Base-by-base conservation (phyloP, 1,139 yeast species). In the Zygoascus sp. region DNA sequence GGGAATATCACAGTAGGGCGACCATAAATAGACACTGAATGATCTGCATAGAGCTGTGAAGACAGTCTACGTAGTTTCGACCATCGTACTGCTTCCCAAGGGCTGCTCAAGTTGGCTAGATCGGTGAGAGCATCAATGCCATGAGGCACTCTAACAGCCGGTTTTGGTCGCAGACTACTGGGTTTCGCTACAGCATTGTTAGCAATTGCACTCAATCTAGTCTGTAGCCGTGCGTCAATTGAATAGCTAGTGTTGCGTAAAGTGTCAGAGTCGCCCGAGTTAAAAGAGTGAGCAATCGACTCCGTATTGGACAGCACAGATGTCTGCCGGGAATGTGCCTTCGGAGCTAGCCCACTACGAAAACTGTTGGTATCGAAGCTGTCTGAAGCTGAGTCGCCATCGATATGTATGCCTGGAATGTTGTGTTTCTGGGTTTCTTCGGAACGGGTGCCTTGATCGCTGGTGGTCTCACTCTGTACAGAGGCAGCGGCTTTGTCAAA, bases 1-100 rank as follows among this genome's bases (percentile, higher is more conserved):
- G 81, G 72, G 3, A 72, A 67, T 7, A 83, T 58, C 20, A 67
- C 64, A 0, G 73, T 66, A 0, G 81, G 76, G 1, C 63, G 59
- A 0, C 95, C 95, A 54, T 75, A 73, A 7, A 60, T 57, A 2
- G 66, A 46, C 17, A 59, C 52, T 5, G 73, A 67, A 2, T 66
- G 60, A 8, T 69, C 66, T 1, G 76, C 64, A 44, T 65, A 69
- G 5, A 75, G 51, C 27, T 62, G 63, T 13, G 63, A 62, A 4
- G 76, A 67, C 16, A 77, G 55, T 42, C 69, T 69, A 28, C 69
- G 67, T 48, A 77, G 60, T 41, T 67, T 68, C 5, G 71, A 58
- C 78, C 80, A 77, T 45, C 72, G 53, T n/a, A 65, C 50, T 1
- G 62, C 60, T 28, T 65, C 69, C 61, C 64, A 57, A 1, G 64